Conservation (phyloP, 768 basidiomycete species). For the Trametes cinnabarina region DNA sequence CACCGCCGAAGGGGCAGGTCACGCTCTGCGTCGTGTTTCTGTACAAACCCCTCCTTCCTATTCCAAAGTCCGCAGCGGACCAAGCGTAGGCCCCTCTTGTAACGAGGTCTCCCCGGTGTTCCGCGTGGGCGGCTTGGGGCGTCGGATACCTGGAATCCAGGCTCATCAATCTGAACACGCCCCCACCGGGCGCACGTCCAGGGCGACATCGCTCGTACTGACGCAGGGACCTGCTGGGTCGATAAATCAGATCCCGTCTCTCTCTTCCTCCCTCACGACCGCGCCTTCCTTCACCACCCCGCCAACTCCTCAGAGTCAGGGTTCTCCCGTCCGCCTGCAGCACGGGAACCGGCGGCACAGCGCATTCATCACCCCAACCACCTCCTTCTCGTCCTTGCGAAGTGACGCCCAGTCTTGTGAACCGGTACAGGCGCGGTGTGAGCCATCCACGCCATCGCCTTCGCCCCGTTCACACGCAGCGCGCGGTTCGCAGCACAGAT, state of each 20-base stretch:
- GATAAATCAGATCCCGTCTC: constrained; percentile 20
- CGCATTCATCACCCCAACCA: constrained; percentile 17
- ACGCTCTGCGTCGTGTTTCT: constrained; percentile 10
- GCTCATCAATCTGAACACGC: constrained; percentile 28
- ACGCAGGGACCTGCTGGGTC: constrained; percentile 22
- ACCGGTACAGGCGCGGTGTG: constrained; percentile 6
- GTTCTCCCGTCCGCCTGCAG: constrained; percentile 1
- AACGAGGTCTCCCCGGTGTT: constrained; percentile 20
- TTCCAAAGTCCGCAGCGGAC: constrained; percentile 19
- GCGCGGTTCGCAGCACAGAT: constrained; percentile 6
- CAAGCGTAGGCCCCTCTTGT: constrained; percentile 21
- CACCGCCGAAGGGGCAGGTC: constrained; percentile 3
- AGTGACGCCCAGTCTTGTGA: constrained; percentile 15
- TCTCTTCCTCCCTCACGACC: constrained; percentile 24
- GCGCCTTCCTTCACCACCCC: constrained; percentile 16
- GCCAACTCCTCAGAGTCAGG: constrained; percentile 20
- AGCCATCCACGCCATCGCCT: constrained; percentile 23
- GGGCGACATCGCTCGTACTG: constrained; percentile 17
- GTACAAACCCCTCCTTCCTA: constrained; percentile 14
- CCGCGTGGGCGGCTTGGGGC: constrained; percentile 17
- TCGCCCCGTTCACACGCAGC: constrained; percentile 22
- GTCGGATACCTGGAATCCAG: constrained; percentile 18
- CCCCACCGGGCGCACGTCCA: constrained; percentile 14
- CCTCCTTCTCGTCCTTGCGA: constrained; percentile 18
- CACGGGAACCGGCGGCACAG: background rate